phyloP scores from a whole-genome alignment of 192 early-diverging fungal genomes.

The Pecoramyces ruminantium region DNA sequence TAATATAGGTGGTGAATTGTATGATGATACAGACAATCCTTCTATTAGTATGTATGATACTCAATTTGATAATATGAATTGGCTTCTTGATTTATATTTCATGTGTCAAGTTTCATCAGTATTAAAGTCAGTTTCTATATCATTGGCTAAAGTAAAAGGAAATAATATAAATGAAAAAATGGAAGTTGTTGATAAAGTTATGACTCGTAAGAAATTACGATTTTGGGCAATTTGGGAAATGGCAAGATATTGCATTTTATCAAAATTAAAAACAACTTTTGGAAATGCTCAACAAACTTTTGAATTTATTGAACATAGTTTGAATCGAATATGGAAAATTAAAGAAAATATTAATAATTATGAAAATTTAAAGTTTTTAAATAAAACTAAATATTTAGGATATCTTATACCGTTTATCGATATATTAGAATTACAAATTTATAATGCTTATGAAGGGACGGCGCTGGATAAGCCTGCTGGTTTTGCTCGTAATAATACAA shows the following conservation, averaged over 20 bases:
- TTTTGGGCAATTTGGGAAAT: slow-evolving; percentile 65
- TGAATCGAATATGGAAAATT: not conserved
- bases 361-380: not conserved
- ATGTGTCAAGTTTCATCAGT: not conserved
- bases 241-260: slow-evolving; percentile 52
- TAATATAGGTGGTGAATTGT: not conserved
- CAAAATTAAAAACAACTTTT: slow-evolving; percentile 52
- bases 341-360: not conserved
- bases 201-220: not conserved
- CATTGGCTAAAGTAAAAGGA: not conserved
- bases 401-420: slow-evolving; percentile 43
- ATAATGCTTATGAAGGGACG: slow-evolving; percentile 42
- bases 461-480: slow-evolving; percentile 28
- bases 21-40: not conserved
- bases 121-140: not conserved
- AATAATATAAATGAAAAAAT: not conserved
- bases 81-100: not conserved
- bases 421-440: slow-evolving; percentile 54
- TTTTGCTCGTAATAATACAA: slow-evolving; percentile 38
- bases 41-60: not conserved
- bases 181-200: not conserved
- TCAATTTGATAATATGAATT: not conserved
- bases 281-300: slow-evolving; percentile 14
- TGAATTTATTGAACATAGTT: not conserved
- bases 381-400: slow-evolving; percentile 6